Base-by-base conservation (phyloP, 495 filamentous ascomycete species). In the Zalerion maritima region DNA sequence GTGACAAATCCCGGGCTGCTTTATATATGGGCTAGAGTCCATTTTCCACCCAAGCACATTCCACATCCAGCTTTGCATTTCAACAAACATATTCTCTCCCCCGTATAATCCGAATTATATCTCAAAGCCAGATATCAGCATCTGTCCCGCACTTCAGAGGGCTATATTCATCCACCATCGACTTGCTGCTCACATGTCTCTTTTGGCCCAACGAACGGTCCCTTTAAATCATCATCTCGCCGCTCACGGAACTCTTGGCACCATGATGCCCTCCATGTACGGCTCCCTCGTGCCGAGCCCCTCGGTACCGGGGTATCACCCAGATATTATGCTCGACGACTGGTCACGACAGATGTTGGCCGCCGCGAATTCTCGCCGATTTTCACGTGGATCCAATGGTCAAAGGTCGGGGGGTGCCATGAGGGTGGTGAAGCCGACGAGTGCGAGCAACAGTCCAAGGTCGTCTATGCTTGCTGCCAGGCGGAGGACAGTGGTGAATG, bases 381-480 rank as follows among this genome's bases (percentile, higher is more conserved):
- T 49, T 31, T 59, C 60, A 19, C 54, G 55, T 31, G 42, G 48
- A 14, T 54, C 51, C 17, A 46, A 38, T 35, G 46, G 47, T 26
- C 62, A 61, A 34, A 54, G 54, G 32, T 35, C 35, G 13, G 42
- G 46, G 12, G 50, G 46, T 13, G 44, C 57, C 36, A 62, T 69
- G 46, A 62, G 75, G 37, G 57, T 82, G 28, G 58, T 61, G 29
- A 82, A 84, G 50, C 70, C 75, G 4, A 64, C 57, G 16, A 80
- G 76, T 53, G 71, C 73, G 28, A 74, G 64, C 48, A 80, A 72
- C 54, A 83, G 76, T 48, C 78, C 78, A 12, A 65, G 74, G 17
- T 55, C 62, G 5, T 43, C 52, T 6, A 47, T 51, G 2, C 36
- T 57, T 37, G 52, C 65, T 35, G 54, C 57, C 31, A 56, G 67